A percentile compares a stretch with the other conserved stretches of the same genome.
Conservation (phyloP, 169 alveolate genomes). For the Eimeria praecox region DNA sequence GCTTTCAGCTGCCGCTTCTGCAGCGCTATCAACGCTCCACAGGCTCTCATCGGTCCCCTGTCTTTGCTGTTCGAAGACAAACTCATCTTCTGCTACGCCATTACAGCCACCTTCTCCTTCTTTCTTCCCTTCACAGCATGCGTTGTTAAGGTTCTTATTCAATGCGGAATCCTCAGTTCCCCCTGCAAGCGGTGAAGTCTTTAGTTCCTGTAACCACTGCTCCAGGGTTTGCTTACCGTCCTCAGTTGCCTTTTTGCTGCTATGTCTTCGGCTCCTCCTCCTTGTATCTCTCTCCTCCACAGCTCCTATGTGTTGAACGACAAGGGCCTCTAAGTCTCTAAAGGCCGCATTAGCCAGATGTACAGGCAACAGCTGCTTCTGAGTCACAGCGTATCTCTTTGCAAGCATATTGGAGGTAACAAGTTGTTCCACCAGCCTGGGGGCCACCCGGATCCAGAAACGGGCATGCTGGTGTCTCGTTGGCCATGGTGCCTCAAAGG, state of each 20-base stretch:
- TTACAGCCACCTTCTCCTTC: background rate
- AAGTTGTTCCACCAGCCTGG: slow-evolving; percentile 50
- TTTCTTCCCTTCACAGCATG: background rate
- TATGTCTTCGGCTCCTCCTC: background rate
- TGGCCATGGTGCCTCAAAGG: slow-evolving; percentile 70
- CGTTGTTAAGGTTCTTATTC: no score
- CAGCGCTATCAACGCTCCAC: slow-evolving; percentile 41
- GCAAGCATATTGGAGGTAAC: slow-evolving; percentile 35
- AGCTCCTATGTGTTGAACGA: slow-evolving; percentile 60
- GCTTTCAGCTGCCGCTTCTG: slow-evolving; percentile 40
- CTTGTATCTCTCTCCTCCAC: slow-evolving; percentile 32
- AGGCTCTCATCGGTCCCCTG: background rate
- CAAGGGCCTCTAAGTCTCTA: slow-evolving; percentile 45
- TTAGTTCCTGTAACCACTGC: slow-evolving; percentile 9
- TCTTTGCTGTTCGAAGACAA: slow-evolving; percentile 35
- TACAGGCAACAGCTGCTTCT: slow-evolving; percentile 42
- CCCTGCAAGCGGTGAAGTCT: background rate
- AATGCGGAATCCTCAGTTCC: background rate
- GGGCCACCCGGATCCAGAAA: slow-evolving; percentile 68
- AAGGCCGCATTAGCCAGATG: slow-evolving; percentile 61
- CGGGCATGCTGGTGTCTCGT: slow-evolving; percentile 57
- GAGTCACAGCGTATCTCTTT: slow-evolving; percentile 34
- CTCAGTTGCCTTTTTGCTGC: background rate
- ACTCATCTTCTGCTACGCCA: background rate
- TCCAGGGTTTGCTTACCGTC: slow-evolving; percentile 3